These are phyloP conservation scores for Persicaria maculosa DNA, from an alignment of 148 eudicot genomes.

Conservation along the genomic window DNA sequence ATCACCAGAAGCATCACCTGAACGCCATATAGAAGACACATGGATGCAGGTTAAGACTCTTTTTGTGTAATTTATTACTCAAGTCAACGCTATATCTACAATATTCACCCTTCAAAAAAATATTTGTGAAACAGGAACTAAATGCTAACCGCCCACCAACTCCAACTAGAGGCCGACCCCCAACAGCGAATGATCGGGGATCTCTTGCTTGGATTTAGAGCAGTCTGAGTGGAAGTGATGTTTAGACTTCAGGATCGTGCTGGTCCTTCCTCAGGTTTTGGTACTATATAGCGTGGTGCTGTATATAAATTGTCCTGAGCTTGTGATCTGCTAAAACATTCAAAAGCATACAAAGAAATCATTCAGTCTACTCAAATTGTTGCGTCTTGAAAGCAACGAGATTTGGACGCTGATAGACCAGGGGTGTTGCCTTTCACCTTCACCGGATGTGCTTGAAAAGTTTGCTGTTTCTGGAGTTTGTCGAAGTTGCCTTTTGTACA, in stretches of 20 bases:
- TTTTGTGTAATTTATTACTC: not conserved
- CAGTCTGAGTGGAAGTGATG: constrained; percentile 15
- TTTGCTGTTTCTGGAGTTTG: not conserved
- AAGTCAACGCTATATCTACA: not conserved
- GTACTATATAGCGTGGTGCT: constrained; percentile 46
- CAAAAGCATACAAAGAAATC: not conserved
- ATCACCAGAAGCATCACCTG: constrained; percentile 93
- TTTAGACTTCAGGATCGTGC: constrained; percentile 24
- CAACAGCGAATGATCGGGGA: constrained; percentile 73
- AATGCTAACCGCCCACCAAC: constrained; percentile 97
- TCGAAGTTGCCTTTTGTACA: constrained; percentile 21
- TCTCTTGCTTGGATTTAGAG: constrained; percentile 92
- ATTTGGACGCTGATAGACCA: not conserved
- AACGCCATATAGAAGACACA: constrained; percentile 84
- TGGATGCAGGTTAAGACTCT: constrained; percentile 84
- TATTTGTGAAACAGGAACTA: constrained; percentile 48
- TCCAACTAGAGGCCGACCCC: constrained; percentile 97
- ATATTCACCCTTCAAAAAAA: not conserved
- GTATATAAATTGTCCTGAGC: constrained; percentile 29
- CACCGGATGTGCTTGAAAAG: not conserved
- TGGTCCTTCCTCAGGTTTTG: constrained; percentile 26
- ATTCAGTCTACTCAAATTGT: not conserved
- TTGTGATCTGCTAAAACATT: constrained; percentile 13
- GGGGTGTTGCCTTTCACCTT: not conserved
- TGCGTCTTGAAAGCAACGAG: not conserved